Evolutionary conservation across 2,329 filamentous ascomycete genomes (phyloP).

Genomic region (Juglanconis juglandina): DNA sequence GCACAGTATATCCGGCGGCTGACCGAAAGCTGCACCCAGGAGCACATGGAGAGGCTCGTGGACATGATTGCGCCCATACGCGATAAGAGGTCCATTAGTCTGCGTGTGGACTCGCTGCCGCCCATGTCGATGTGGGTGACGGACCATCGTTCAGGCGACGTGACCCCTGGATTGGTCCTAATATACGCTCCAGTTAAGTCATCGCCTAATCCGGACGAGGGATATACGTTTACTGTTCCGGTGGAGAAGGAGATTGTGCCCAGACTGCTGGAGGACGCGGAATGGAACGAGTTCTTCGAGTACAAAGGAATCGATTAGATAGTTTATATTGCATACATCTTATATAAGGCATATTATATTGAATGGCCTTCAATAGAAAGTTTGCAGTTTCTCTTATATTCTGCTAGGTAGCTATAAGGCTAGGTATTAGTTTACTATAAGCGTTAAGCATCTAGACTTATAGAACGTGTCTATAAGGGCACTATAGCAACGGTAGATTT

Average conservation of each 20-base stretch:
- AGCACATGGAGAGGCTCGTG: slow-evolving; percentile 28
- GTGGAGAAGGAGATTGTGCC: slow-evolving; percentile 33
- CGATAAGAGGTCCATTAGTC: slow-evolving; percentile 33
- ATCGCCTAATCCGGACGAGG: slow-evolving; percentile 31
- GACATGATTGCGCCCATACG: slow-evolving; percentile 30
- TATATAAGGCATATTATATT: too few relatives aligned
- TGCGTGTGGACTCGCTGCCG: slow-evolving; percentile 33
- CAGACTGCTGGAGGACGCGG: slow-evolving; percentile 30
- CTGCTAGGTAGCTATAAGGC: too few relatives aligned
- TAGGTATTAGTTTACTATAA: too few relatives aligned
- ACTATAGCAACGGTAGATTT: too few relatives aligned
- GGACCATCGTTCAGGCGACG: slow-evolving; percentile 32
- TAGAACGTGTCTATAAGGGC: too few relatives aligned
- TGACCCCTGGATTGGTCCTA: slow-evolving; percentile 27
- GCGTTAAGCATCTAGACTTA: too few relatives aligned
- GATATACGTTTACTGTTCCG: slow-evolving; percentile 31
- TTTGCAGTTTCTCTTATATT: too few relatives aligned
- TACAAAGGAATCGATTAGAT: slow-evolving; percentile 30
- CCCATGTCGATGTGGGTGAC: slow-evolving; percentile 34
- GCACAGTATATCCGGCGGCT: slow-evolving; percentile 35
- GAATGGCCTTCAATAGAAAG: too few relatives aligned
- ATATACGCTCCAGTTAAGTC: slow-evolving; percentile 30
- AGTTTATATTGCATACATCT: too few relatives aligned
- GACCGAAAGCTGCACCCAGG: slow-evolving; percentile 33
- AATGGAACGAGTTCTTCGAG: slow-evolving; percentile 36